A percentile compares a stretch with the other conserved stretches of the same genome.
Conservation (phyloP, 169 alveolate species). For the Plasmodium fragile region DNA sequence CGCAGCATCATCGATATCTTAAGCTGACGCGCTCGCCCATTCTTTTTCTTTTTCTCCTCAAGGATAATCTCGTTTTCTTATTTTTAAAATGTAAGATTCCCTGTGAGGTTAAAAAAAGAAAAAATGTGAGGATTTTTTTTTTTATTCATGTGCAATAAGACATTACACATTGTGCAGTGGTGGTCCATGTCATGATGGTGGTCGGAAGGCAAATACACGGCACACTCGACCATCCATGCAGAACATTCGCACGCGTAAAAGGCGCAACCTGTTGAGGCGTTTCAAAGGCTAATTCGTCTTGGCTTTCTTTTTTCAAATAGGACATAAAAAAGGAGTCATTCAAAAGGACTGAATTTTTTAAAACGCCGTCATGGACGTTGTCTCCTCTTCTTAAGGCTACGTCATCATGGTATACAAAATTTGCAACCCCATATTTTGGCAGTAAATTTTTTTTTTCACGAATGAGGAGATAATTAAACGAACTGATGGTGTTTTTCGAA, state of each 20-base stretch:
- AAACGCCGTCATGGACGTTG: neutral
- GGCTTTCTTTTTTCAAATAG: constrained; percentile 7
- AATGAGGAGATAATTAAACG: constrained; percentile 5
- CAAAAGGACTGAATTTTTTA: constrained; percentile 20
- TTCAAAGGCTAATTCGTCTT: neutral
- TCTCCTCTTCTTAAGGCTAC: neutral
- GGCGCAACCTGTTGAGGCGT: constrained; percentile 9
- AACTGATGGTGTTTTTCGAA: constrained; percentile 22
- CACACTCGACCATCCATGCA: neutral
- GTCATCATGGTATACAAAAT: constrained; percentile 8
- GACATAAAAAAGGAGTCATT: constrained; percentile 22
- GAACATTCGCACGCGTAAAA: neutral
- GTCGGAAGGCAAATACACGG: neutral
- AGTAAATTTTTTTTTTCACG: constrained; percentile 7
- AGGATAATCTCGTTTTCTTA: constrained; percentile 70
- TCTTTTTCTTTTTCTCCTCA: constrained; percentile 76
- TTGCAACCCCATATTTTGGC: constrained; percentile 11
- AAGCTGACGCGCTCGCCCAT: constrained; percentile 75
- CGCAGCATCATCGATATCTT: constrained; percentile 52
- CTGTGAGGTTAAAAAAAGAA: constrained; percentile 29
- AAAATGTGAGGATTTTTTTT: constrained; percentile 4
- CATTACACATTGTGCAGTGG: neutral
- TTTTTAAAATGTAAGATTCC: constrained; percentile 52
- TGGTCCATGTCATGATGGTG: neutral
- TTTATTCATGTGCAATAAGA: neutral